A percentile compares a stretch with the other conserved stretches of the same genome.
These are phyloP conservation scores for Pseudoscleropodium purum DNA, from an alignment of 225 moss, liverwort and hornwort genomes.

Conservation along the genomic window DNA sequence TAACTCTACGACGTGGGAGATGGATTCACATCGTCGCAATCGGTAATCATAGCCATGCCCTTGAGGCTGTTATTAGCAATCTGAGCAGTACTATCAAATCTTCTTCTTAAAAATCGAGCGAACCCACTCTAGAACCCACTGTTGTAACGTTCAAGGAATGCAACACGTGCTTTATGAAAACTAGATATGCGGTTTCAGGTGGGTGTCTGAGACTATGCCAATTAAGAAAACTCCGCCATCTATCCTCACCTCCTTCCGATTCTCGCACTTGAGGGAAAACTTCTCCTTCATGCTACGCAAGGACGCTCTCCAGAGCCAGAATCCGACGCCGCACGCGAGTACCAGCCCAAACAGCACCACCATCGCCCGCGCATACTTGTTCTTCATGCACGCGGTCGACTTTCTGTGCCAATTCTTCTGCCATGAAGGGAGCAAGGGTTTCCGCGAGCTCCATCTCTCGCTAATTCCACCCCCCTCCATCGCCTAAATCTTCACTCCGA, in stretches of 20 bases:
- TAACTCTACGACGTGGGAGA: neutral
- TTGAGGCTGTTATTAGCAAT: neutral
- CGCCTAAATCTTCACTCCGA: neutral
- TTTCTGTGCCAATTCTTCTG: slow-evolving; percentile 10
- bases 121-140: neutral
- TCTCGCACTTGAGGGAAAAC: slow-evolving; percentile 53
- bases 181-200: neutral
- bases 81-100: neutral
- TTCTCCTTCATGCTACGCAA: slow-evolving; percentile 25
- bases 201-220: neutral
- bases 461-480: slow-evolving; percentile 7
- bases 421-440: slow-evolving; percentile 10
- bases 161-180: no score
- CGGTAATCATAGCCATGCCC: neutral
- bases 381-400: slow-evolving; percentile 10
- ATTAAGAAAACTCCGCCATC: neutral
- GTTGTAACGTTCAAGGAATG: neutral
- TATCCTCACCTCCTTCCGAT: slow-evolving; percentile 52
- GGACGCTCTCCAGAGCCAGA: slow-evolving; percentile 27
- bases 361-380: slow-evolving; percentile 25
- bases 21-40: neutral
- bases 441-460: slow-evolving; percentile 1
- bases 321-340: slow-evolving; percentile 51
- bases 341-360: slow-evolving; percentile 29
- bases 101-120: neutral